phyloP scores from a whole-genome alignment of 2,329 filamentous ascomycete species.

The Diaporthe destruens region DNA sequence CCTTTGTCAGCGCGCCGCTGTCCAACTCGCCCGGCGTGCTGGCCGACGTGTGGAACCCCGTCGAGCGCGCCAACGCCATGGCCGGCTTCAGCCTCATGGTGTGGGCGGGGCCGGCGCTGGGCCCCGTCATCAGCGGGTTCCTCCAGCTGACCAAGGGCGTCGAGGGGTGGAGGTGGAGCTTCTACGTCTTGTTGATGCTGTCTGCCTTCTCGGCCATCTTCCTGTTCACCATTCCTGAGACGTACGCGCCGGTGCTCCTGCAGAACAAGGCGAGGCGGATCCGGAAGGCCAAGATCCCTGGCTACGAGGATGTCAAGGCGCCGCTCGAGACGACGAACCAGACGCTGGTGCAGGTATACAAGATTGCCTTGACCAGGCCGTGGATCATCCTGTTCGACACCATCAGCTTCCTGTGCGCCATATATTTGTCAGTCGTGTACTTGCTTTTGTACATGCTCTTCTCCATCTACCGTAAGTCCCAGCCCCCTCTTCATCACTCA shows the following conservation, averaged over 20 bases:
- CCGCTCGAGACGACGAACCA: conserved; percentile 61
- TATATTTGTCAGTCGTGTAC: conserved; percentile 67
- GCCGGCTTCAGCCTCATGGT: conserved; percentile 66
- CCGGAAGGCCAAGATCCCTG: conserved; percentile 59
- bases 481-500: not conserved
- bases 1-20: conserved; percentile 64
- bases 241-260: conserved; percentile 62
- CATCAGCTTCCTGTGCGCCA: conserved; percentile 63
- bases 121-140: conserved; percentile 69
- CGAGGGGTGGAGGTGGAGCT: conserved; percentile 63
- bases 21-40: conserved; percentile 65
- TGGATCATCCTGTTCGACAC: conserved; percentile 67
- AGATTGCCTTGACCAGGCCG: conserved; percentile 61
- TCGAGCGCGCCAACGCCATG: conserved; percentile 66
- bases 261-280: conserved; percentile 66
- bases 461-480: conserved; percentile 60
- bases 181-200: conserved; percentile 62
- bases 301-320: conserved; percentile 65
- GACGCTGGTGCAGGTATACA: conserved; percentile 60
- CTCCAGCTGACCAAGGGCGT: conserved; percentile 63
- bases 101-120: conserved; percentile 66
- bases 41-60: conserved; percentile 65
- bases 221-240: conserved; percentile 72
- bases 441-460: conserved; percentile 70
- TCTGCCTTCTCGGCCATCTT: conserved; percentile 54